phyloP scores from a whole-genome alignment of 331 rosid genomes.

The Rosa hybrid region DNA sequence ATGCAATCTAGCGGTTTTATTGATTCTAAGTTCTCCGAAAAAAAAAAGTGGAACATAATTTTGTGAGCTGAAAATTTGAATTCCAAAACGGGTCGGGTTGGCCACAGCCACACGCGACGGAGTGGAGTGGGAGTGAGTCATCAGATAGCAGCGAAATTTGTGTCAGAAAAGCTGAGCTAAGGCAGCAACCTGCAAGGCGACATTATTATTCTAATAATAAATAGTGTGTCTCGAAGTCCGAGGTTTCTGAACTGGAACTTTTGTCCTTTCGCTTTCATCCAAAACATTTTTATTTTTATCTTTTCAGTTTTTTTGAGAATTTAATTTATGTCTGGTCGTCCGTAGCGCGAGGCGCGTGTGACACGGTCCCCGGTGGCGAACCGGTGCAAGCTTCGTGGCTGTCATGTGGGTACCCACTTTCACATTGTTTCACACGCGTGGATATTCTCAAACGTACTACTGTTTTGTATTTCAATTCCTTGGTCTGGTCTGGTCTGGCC shows the following conservation, averaged over 20 bases:
- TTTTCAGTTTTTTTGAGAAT: constrained; percentile 6
- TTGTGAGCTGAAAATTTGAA: neutral
- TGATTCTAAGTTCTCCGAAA: neutral
- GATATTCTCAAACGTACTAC: neutral
- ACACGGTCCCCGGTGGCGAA: constrained; percentile 17
- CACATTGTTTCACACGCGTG: constrained; percentile 1
- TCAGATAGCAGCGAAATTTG: neutral
- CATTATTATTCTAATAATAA: neutral
- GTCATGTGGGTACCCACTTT: constrained; percentile 17
- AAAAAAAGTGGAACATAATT: neutral
- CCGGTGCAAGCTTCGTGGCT: constrained; percentile 15
- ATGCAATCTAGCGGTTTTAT: no score
- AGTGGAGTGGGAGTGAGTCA: neutral
- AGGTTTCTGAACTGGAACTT: constrained; percentile 24
- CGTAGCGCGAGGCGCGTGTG: constrained; percentile 28
- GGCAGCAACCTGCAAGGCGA: neutral
- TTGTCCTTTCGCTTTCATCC: constrained; percentile 5
- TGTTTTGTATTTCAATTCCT: neutral
- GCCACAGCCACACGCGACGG: neutral
- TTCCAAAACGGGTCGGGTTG: neutral
- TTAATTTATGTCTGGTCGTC: constrained; percentile 20
- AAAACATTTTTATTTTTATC: neutral
- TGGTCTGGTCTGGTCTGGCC: neutral
- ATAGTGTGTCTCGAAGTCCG: constrained; percentile 40
- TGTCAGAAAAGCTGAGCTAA: neutral